Evolutionary conservation across 164 flowering plant species (phyloP), one percentile per base, ranked within the genome.

Genomic region (Hamamelis virginiana): DNA sequence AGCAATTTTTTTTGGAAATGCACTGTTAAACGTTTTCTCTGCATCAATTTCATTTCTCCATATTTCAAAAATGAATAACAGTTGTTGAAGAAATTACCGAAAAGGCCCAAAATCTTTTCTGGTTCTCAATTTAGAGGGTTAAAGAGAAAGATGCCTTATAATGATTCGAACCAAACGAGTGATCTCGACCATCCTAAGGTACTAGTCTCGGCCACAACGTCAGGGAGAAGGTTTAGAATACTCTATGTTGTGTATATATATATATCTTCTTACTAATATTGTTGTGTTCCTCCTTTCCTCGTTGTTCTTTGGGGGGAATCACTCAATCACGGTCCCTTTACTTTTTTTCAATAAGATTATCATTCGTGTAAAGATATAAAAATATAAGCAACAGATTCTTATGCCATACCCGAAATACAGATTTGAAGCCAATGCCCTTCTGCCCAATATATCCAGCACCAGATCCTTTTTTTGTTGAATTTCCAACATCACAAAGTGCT

Each of bases 401-500:
- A 23, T 57, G 52, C 41, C 75, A 50, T 87, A 92, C 97, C 89
- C 97, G 91, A 72, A 95, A 95, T 21, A 95, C 99, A 50, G 99
- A 95, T 78, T 95, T 95, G 77, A 95, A 95, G 66, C 99, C 99
- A 77, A 92, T 95, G 70, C 99, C 99, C 78, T 95, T 95, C 79
- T 87, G 83, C 64, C 99, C 99, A 66, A 95, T 92, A 71, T 92
- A 92, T 77, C 97, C 99, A 74, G 90, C 80, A 76, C 62, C 71
- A 59, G 82, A 80, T 59, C 88, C 97, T 69, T 83, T 89, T 65
- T 95, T 95, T 38, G 99, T 95, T 38, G 99, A 95, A 74, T 80
- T 91, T 62, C 97, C 99, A 75, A 95, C 89, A 84, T 95, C 99
- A 82, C 99, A 92, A 48, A 95, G 97, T 50, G 99, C 99, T 82